Evolutionary conservation across 2,329 filamentous ascomycete genomes (phyloP).

Genomic region (Ilyonectria destructans): DNA sequence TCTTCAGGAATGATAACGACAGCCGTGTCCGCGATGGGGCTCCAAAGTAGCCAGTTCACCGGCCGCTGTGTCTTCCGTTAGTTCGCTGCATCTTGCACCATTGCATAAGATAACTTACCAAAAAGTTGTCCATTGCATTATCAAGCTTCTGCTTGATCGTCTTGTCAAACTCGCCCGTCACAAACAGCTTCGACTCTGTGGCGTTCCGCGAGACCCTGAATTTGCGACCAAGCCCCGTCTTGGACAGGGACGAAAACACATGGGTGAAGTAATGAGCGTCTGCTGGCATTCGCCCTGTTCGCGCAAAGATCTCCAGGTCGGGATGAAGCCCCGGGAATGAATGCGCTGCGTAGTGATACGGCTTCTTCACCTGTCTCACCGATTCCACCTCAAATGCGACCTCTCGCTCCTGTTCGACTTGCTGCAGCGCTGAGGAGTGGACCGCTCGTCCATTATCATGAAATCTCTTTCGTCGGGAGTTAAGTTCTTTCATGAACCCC

Average conservation of each 20-base stretch:
- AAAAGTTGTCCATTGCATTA: slow-evolving; percentile 42
- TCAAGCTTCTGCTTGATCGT: slow-evolving; percentile 44
- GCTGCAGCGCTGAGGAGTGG: slow-evolving; percentile 70
- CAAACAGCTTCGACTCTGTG: slow-evolving; percentile 44
- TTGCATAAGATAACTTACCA: slow-evolving; percentile 34
- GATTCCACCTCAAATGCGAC: slow-evolving; percentile 71
- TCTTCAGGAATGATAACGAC: slow-evolving; percentile 76
- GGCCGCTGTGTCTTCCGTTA: slow-evolving; percentile 54
- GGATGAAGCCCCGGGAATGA: slow-evolving; percentile 64
- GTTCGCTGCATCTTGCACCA: not conserved
- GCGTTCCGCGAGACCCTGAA: slow-evolving; percentile 47
- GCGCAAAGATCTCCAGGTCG: slow-evolving; percentile 64
- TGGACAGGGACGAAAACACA: slow-evolving; percentile 52
- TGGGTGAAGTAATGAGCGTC: slow-evolving; percentile 55
- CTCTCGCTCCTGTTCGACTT: slow-evolving; percentile 73
- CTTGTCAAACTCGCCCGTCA: slow-evolving; percentile 52
- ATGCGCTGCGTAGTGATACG: slow-evolving; percentile 58
- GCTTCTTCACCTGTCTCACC: slow-evolving; percentile 69
- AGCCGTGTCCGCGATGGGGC: slow-evolving; percentile 60
- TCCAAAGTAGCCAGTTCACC: slow-evolving; percentile 76
- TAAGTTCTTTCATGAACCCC: slow-evolving; percentile 43
- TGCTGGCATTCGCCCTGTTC: slow-evolving; percentile 61
- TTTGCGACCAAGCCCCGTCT: slow-evolving; percentile 55
- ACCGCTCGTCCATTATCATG: slow-evolving; percentile 47
- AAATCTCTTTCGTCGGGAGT: slow-evolving; percentile 41